Evolutionary conservation across 169 alveolate species (phyloP), one percentile per base, ranked within the genome.

Genomic region (Amoebophrya sp.): DNA sequence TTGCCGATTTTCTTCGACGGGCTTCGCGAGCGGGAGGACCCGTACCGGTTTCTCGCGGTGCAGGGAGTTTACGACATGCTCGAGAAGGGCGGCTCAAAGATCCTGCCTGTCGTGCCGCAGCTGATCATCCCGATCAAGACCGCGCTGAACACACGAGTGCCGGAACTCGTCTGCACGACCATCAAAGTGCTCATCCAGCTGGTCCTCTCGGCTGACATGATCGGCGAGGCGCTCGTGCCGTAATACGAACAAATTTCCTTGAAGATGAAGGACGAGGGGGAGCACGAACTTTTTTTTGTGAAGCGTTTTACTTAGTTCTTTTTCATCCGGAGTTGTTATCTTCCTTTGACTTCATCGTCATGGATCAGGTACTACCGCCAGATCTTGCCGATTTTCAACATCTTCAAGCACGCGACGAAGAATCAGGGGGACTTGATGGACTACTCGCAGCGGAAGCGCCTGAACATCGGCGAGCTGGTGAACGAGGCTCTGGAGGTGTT

Each of bases 151-250:
- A 96, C 99, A 29, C 95, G 99, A 93, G 98, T 96, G 92, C 93
- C 94, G 29, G 98, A 96, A 50, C 95, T 96, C 69, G 93, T 69
- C 7, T 69, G 88, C 88, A 69, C 88, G 18, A 29, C 41, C 10
- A 20, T 69, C 41, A 69, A 69, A 29, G 88, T 69, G 41, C 40
- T 69, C 38, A 20, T n/a, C 23, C 39, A 20, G 7, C 88, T 69
- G 41, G 88, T 69, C 0, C 40, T n/a, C 1, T n/a, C 41, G 2
- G 88, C 41, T n/a, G 88, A 69, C 20, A 69, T 69, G 88, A 34
- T 96, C 18, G 99, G 99, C 16, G 98, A 96, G 92, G 99, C 99
- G 41, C 92, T 97, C 20, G 98, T 97, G 29, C 99, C 99, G n/a
- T 69, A 69, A 0, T 58, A 23, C 87, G n/a, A n/a, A n/a, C n/a